Percentiles rank a stretch among this genome's conserved stretches.
phyloP scores from a whole-genome alignment of 2,329 filamentous ascomycete genomes.

The Talaromyces sp. region DNA sequence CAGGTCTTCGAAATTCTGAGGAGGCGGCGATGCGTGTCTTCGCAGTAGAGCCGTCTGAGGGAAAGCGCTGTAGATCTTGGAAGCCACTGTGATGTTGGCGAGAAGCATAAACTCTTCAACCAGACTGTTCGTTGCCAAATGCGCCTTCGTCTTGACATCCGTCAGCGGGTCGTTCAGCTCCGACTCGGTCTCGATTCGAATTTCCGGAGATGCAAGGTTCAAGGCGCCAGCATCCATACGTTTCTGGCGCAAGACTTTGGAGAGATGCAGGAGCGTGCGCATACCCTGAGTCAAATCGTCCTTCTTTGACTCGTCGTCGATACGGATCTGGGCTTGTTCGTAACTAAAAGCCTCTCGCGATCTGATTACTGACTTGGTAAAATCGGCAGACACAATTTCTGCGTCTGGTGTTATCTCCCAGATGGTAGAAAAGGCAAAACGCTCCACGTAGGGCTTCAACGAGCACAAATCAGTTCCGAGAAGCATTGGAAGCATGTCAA shows the following conservation, averaged over 20 bases:
- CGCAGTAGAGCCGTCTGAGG: slow-evolving; percentile 92
- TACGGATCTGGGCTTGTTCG: slow-evolving; percentile 87
- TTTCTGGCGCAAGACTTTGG: slow-evolving; percentile 89
- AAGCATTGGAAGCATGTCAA: slow-evolving; percentile 97
- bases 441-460: slow-evolving; percentile 94
- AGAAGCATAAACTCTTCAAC: slow-evolving; percentile 99
- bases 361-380: slow-evolving; percentile 96
- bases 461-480: slow-evolving; percentile 95
- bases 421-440: slow-evolving; percentile 75
- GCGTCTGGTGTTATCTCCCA: slow-evolving; percentile 87
- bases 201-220: slow-evolving; percentile 95
- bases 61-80: slow-evolving; percentile 84
- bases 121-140: slow-evolving; percentile 91
- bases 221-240: slow-evolving; percentile 93
- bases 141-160: slow-evolving; percentile 91
- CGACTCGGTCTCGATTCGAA: slow-evolving; percentile 89
- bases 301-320: slow-evolving; percentile 80
- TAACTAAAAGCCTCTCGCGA: slow-evolving; percentile 97
- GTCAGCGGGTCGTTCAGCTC: slow-evolving; percentile 87
- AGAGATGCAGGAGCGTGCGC: slow-evolving; percentile 77
- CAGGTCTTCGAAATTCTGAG: slow-evolving; percentile 94
- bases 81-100: slow-evolving; percentile 90
- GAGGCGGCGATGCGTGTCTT: slow-evolving; percentile 84
- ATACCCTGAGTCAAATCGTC: slow-evolving; percentile 89
- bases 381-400: slow-evolving; percentile 76